Conservation (phyloP, 768 basidiomycete species). For the Tricholoma hemisulphureum region DNA sequence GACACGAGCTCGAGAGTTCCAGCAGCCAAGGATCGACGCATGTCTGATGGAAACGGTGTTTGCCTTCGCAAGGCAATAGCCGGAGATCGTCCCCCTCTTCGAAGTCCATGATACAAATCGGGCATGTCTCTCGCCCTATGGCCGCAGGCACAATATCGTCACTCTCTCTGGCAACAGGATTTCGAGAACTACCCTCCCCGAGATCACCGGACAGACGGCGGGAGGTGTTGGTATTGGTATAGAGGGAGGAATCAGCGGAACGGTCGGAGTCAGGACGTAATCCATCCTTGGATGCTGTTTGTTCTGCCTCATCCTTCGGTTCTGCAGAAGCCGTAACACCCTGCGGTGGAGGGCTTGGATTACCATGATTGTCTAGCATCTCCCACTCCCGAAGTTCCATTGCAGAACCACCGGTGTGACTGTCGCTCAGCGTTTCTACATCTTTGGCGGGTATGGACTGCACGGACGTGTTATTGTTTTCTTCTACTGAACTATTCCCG, state of each 20-base stretch:
- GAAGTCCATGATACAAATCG: slow-evolving; percentile 93
- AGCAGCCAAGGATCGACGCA: slow-evolving; percentile 96
- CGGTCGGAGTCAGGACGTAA: not conserved
- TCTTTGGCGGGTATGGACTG: slow-evolving; percentile 21
- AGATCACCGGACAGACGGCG: slow-evolving; percentile 7
- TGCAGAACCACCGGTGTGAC: slow-evolving; percentile 10
- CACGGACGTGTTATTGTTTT: not conserved
- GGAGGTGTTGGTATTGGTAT: not conserved
- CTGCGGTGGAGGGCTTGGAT: not conserved
- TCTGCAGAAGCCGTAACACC: not conserved
- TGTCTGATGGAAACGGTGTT: slow-evolving; percentile 84
- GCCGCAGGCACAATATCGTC: slow-evolving; percentile 56
- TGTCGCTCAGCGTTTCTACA: slow-evolving; percentile 20
- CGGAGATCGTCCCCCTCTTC: slow-evolving; percentile 92
- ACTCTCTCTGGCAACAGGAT: slow-evolving; percentile 11
- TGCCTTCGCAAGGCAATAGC: slow-evolving; percentile 86
- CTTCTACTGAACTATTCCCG: slow-evolving; percentile 29
- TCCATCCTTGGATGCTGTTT: not conserved
- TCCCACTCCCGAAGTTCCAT: slow-evolving; percentile 14
- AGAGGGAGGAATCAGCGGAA: not conserved
- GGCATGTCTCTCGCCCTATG: slow-evolving; percentile 84
- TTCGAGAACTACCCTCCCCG: slow-evolving; percentile 20
- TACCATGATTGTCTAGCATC: slow-evolving; percentile 4
- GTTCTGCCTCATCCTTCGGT: not conserved
- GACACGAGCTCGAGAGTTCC: slow-evolving; percentile 86